Percentiles rank a stretch among this genome's conserved stretches.
phyloP scores from a whole-genome alignment of 306 rosid species.

The Glycine tomentella region DNA sequence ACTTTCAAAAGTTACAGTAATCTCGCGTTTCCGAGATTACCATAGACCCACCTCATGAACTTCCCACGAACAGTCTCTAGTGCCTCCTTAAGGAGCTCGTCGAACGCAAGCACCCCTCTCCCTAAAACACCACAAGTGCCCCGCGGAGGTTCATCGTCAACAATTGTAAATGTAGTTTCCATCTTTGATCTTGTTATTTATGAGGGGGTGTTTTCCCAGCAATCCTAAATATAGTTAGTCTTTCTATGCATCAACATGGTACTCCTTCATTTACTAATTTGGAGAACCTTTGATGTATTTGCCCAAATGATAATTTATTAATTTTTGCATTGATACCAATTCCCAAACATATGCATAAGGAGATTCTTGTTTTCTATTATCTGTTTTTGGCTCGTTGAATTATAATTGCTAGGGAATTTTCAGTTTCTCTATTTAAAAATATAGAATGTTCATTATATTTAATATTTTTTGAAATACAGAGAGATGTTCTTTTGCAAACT shows the following conservation, averaged over 20 bases:
- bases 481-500: slow-evolving; percentile 92
- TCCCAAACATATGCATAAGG: neutral
- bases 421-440: neutral
- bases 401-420: slow-evolving; percentile 29
- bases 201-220: no score
- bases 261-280: slow-evolving; percentile 21
- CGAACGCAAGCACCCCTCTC: no score
- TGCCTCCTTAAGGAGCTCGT: no score
- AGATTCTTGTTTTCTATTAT: slow-evolving; percentile 19
- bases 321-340: slow-evolving; percentile 25
- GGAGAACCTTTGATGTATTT: slow-evolving; percentile 31
- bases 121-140: no score
- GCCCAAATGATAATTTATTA: slow-evolving; percentile 9
- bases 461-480: slow-evolving; percentile 58
- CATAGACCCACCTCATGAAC: no score
- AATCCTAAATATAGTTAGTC: no score
- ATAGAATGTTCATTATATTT: neutral
- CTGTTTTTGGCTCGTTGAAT: slow-evolving; percentile 33
- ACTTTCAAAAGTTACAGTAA: no score
- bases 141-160: no score
- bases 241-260: neutral
- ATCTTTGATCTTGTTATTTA: no score
- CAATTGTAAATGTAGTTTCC: no score
- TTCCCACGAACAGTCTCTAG: no score
- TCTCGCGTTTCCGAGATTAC: no score